Conservation (phyloP, 2,329 filamentous ascomycete species). For the Fusarium coffeatum region DNA sequence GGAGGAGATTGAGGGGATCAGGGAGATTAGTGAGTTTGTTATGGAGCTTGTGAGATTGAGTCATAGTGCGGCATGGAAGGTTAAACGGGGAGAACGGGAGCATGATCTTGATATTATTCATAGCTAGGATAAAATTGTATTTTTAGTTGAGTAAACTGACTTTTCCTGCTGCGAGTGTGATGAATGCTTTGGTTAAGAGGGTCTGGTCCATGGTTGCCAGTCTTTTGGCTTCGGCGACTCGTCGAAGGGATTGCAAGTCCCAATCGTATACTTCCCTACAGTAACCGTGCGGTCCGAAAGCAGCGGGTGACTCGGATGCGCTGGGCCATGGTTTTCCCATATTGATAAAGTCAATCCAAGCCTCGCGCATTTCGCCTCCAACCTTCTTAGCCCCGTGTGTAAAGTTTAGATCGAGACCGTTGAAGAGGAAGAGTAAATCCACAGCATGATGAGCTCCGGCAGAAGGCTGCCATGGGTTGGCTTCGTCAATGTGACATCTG, state of each 20-base stretch:
- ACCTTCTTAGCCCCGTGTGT: slow-evolving; percentile 47
- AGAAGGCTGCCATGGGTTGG: slow-evolving; percentile 60
- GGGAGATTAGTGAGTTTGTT: slow-evolving; percentile 35
- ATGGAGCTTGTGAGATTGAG: slow-evolving; percentile 38
- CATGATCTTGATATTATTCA: slow-evolving; percentile 38
- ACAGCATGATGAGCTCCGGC: slow-evolving; percentile 60
- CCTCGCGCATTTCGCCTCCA: slow-evolving; percentile 46
- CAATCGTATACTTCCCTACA: slow-evolving; percentile 48
- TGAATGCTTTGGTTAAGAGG: slow-evolving; percentile 45
- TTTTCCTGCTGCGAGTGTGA: slow-evolving; percentile 47
- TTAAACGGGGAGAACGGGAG: slow-evolving; percentile 29
- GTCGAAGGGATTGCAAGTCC: slow-evolving; percentile 17
- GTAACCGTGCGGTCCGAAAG: slow-evolving; percentile 55
- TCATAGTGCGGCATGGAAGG: slow-evolving; percentile 39
- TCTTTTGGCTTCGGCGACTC: slow-evolving; percentile 25
- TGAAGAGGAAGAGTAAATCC: slow-evolving; percentile 59
- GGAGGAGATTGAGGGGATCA: slow-evolving; percentile 39
- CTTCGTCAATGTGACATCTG: slow-evolving; percentile 57
- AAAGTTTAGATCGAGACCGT: slow-evolving; percentile 52
- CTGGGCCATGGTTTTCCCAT: slow-evolving; percentile 52
- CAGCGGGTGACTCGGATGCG: not conserved
- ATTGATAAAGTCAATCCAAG: slow-evolving; percentile 55
- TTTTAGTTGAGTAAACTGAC: slow-evolving; percentile 54
- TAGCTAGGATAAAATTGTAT: not conserved
- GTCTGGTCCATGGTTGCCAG: slow-evolving; percentile 39